Evolutionary conservation across 768 basidiomycete species (phyloP), one percentile per base, ranked within the genome.

Genomic region (Amanita polypyramis): DNA sequence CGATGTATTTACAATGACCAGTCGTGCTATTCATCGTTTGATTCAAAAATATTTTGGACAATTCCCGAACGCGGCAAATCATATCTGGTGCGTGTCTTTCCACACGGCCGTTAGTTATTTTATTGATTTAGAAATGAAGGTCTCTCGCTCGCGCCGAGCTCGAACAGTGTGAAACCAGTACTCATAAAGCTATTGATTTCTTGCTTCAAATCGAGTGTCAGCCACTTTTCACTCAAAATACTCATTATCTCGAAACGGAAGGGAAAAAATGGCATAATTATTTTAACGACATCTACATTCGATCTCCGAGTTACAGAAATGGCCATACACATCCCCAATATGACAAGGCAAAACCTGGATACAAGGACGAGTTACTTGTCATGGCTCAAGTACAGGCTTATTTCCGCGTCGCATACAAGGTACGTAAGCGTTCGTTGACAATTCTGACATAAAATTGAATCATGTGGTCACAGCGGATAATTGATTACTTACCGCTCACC

Each of bases 331-430:
- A 7, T 9, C 4, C 17, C 19, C 17, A 21, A 17, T 4, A 11
- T 11, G 7, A 12, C 40, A 10, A 10, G 12, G 20, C 7, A 25
- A 6, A 39, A 37, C n/a, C n/a, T n/a, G n/a, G n/a, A 19, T 59
- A 54, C 35, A 23, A 12, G 14, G 63, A 66, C 0, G 76, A 73
- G 49, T 50, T 77, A 30, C 38, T 50, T 2, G 62, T 74, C 29
- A 70, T 70, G 67, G 65, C 73, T 0, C 70, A 74, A 14, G 68
- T 74, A 0, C 63, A 65, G 0, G 73, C 70, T n/a, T 77, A 74
- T 46, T 75, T 66, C 58, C 66, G 70, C 23, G 61, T 74, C 1
- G 66, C 71, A 15, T 72, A 64, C 60, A 71, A 72, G 65, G 72
- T 66, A 42, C 5, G n/a, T 33, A n/a, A 10, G 32, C 6, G 21